Evolutionary conservation across 1,284 basidiomycete genomes (phyloP), one percentile per base, ranked within the genome.

Genomic region (Polyporus tsugae): DNA sequence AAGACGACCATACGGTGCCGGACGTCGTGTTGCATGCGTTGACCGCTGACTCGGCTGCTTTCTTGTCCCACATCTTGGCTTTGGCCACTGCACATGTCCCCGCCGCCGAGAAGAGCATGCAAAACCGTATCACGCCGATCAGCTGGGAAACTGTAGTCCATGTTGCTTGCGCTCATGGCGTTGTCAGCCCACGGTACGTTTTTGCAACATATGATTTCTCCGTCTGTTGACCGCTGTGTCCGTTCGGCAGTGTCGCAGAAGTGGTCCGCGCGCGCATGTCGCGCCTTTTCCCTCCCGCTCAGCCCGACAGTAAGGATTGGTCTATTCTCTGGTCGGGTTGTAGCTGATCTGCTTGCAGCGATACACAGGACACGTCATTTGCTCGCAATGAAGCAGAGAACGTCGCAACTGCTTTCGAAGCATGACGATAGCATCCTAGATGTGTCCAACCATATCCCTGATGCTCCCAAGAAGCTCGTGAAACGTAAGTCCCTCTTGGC

Each of bases 91-190:
- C 80, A 2, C 83, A 87, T 70, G 82, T 82, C 0, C 86, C 87
- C 6, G 75, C 79, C 3, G 81, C 82, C 0, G 79, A 83, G 33
- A 81, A 82, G 39, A 85, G 84, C 67, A 81, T 85, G 81, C 86
- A 87, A 69, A 84, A 87, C 66, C 82, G 88, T 2, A 77, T 87
- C 33, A 80, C 81, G 38, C 86, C 87, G 5, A 76, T 89, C 25
- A 77, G 77, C 25, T 90, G 88, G 88, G 80, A 82, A 44, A 78
- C 77, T 36, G 82, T 89, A 15, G 77, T 89, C 13, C 81, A 84
- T 29, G 79, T 84, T 25, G 79, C 84, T 13, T 80, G 79, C 44
- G 77, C 80, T 2, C 79, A 79, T 73, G 82, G 80, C 42, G 74
- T 83, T 1, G 75, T 82, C 46, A 79, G 83, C 72, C 72, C 78